These are phyloP conservation scores for Coemansia asiatica DNA, from an alignment of 192 early-diverging fungal genomes.

Conservation along the genomic window DNA sequence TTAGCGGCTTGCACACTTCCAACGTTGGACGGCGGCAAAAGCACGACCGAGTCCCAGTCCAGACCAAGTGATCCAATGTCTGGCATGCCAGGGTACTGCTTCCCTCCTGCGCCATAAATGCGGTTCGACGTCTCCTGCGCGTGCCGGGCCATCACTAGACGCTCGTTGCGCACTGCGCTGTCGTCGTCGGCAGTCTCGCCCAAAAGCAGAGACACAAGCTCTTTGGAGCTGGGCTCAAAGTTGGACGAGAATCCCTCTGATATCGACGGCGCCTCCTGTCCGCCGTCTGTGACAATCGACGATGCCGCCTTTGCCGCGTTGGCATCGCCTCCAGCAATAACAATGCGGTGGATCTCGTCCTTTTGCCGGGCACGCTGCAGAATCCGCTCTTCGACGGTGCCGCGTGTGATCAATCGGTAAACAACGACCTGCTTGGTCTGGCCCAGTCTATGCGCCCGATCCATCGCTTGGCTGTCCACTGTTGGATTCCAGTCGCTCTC, in stretches of 20 bases:
- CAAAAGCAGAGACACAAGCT: constrained; percentile 81
- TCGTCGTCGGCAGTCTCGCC: constrained; percentile 63
- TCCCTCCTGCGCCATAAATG: constrained; percentile 37
- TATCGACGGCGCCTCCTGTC: constrained; percentile 6
- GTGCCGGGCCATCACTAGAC: constrained; percentile 34
- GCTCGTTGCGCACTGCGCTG: constrained; percentile 23
- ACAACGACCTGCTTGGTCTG: constrained; percentile 85
- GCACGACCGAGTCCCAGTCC: constrained; percentile 28
- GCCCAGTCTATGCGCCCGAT: constrained; percentile 81
- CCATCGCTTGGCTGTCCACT: constrained; percentile 91
- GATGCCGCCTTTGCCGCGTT: constrained; percentile 50
- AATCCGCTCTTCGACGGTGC: constrained; percentile 82
- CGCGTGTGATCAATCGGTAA: constrained; percentile 77
- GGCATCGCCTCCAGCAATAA: constrained; percentile 88
- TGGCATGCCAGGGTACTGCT: constrained; percentile 26
- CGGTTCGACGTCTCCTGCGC: constrained; percentile 50
- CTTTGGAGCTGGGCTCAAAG: constrained; percentile 83
- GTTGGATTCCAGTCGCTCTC: constrained; percentile 91
- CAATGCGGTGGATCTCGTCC: constrained; percentile 92
- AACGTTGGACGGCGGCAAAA: constrained; percentile 34
- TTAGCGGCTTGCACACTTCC: not conserved
- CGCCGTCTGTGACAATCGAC: constrained; percentile 11
- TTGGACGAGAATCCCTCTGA: constrained; percentile 41
- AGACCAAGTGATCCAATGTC: constrained; percentile 20
- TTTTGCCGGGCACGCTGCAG: constrained; percentile 80